Evolutionary conservation across 208 protist species (phyloP), one percentile per base, ranked within the genome.

Genomic region (Lotmaria passim): DNA sequence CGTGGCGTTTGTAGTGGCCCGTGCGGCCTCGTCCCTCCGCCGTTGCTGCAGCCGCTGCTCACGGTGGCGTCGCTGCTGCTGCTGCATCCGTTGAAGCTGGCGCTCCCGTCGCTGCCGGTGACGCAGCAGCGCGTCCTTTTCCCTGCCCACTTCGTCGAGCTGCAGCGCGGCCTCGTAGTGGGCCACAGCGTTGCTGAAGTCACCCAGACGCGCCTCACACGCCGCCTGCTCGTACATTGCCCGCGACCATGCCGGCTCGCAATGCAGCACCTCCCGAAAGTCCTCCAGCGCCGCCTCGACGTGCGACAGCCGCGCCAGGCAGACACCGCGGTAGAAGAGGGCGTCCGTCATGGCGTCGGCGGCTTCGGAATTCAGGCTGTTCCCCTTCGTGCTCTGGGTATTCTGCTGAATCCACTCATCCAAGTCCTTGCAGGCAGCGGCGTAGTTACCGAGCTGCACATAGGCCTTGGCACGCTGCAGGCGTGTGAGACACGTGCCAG

Each of bases 141-240:
- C 62, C 39, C 28, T 70, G 12, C 60, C 67, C 15, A 77, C 59
- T 63, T 68, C 36, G 24, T 96, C 89, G 38, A 67, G 28, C 31
- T 75, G 50, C 36, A 96, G 69, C 14, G 90, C 94, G 4, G 69
- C 48, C 30, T 97, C 86, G 73, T 97, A 97, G 66, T 96, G 89
- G 15, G 67, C 62, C 21, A 97, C 91, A 36, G 94, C 88, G 3
- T 47, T 71, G 43, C 39, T 66, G 55, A 93, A 93, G 60, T 96
- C 88, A 12, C 89, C 85, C 15, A 84, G 81, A 8, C 57, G 52
- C 34, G 90, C 93, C 52, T 93, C 80, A 51, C 89, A 93, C 17
- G 90, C 82, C 6, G 85, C 94, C 24, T 79, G 66, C 57, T 85
- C 80, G 68, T 94, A 96, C 4, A 81, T 78, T 14, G 94, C 91